Evolutionary conservation across 108 stramenopile species (phyloP).

Genomic region (Nitzschia sp.): DNA sequence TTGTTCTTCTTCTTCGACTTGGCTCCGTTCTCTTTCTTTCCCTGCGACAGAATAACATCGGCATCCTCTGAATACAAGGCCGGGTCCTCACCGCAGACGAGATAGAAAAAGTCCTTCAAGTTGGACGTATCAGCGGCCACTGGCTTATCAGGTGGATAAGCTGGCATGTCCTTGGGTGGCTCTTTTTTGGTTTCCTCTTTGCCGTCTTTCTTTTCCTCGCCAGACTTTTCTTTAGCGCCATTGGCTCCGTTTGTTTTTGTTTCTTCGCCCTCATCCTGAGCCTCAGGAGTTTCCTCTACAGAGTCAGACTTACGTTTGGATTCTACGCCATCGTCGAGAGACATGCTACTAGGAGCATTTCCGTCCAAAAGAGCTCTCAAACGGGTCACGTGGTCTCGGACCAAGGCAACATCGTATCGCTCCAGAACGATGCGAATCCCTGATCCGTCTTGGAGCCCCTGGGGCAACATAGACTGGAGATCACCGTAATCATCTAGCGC

Average conservation of each 20-base stretch:
- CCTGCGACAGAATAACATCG: not conserved
- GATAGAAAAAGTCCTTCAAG: slow-evolving; percentile 71
- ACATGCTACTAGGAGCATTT: slow-evolving; percentile 57
- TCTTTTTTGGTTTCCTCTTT: slow-evolving; percentile 25
- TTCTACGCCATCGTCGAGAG: slow-evolving; percentile 36
- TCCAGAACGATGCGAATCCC: slow-evolving; percentile 79
- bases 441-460: slow-evolving; percentile 47
- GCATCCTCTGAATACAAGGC: slow-evolving; percentile 26
- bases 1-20: slow-evolving; percentile 58
- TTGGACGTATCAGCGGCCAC: slow-evolving; percentile 44
- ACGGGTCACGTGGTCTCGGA: slow-evolving; percentile 69
- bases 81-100: slow-evolving; percentile 73
- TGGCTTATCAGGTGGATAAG: slow-evolving; percentile 31
- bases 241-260: slow-evolving; percentile 14
- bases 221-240: slow-evolving; percentile 14
- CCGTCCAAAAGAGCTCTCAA: slow-evolving; percentile 69
- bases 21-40: slow-evolving; percentile 9
- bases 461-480: slow-evolving; percentile 48
- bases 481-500: slow-evolving; percentile 80
- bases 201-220: slow-evolving; percentile 2
- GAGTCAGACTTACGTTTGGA: slow-evolving; percentile 13
- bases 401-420: slow-evolving; percentile 62
- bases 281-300: not conserved
- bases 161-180: slow-evolving; percentile 36
- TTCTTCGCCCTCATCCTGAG: slow-evolving; percentile 25